These are phyloP conservation scores for Lolium perenne DNA, from an alignment of 176 grass and related monocot genomes.

Conservation along the genomic window DNA sequence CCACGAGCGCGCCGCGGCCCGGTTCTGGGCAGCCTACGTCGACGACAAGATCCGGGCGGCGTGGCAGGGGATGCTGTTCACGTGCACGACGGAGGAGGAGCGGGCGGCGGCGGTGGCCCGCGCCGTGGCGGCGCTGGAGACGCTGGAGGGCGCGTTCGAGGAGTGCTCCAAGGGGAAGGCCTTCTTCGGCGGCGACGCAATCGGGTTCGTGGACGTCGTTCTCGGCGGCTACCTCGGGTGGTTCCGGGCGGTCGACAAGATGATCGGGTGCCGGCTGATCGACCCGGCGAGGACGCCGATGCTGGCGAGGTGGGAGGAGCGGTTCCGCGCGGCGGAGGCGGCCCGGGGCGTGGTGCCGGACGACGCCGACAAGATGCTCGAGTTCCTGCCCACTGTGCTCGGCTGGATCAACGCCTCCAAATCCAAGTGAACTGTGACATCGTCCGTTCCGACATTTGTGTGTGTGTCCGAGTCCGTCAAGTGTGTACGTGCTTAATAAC, in stretches of 20 bases:
- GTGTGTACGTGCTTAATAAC: neutral
- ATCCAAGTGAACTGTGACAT: neutral
- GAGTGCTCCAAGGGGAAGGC: constrained; percentile 17
- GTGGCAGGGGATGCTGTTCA: constrained; percentile 27
- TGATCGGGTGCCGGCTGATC: constrained; percentile 27
- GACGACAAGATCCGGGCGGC: constrained; percentile 48
- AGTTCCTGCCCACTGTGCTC: constrained; percentile 28
- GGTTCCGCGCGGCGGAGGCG: constrained; percentile 37
- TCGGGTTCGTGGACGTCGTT: constrained; percentile 51
- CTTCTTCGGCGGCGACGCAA: constrained; percentile 59
- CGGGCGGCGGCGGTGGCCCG: constrained; percentile 29
- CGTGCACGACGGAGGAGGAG: constrained; percentile 39
- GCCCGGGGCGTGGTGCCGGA: constrained; percentile 47
- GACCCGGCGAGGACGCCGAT: constrained; percentile 45
- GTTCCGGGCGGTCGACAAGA: constrained; percentile 36
- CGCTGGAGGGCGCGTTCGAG: constrained; percentile 42
- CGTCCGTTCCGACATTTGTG: neutral
- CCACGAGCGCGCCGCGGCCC: constrained; percentile 44
- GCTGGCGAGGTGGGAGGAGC: constrained; percentile 50
- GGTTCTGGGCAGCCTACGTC: constrained; percentile 69
- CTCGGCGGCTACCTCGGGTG: constrained; percentile 48
- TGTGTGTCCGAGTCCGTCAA: neutral
- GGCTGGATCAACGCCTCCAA: neutral
- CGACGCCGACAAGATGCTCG: constrained; percentile 45
- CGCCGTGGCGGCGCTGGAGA: constrained; percentile 16